These are phyloP conservation scores for Larix sibirica DNA, from an alignment of 83 land plant species.

Conservation along the genomic window DNA sequence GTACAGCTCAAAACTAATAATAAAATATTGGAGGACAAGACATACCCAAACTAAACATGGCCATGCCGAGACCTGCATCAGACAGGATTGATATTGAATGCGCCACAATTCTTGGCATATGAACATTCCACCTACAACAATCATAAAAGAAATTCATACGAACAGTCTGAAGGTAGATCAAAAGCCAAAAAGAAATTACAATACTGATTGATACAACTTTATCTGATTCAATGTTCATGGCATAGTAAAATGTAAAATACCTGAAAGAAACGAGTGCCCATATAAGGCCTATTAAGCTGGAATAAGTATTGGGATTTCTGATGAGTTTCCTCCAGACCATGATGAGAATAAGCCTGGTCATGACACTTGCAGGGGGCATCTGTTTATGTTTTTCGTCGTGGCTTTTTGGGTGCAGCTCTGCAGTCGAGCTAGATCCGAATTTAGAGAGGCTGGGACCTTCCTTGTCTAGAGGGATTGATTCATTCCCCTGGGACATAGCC, in stretches of 20 bases:
- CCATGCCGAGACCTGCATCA: conserved; percentile 89
- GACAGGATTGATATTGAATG: conserved; percentile 70
- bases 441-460: conserved; percentile 29
- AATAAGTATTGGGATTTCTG: conserved; percentile 66
- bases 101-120: conserved; percentile 73
- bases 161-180: background rate
- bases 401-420: conserved; percentile 28
- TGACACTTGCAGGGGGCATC: conserved; percentile 82
- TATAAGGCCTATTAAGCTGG: conserved; percentile 53
- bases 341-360: conserved; percentile 78
- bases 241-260: conserved; percentile 17
- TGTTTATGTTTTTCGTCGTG: conserved; percentile 30
- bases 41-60: conserved; percentile 90
- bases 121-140: conserved; percentile 61
- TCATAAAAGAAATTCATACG: background rate
- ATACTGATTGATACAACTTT: background rate
- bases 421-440: conserved; percentile 37
- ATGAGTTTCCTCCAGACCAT: conserved; percentile 88
- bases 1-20: background rate
- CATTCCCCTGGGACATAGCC: conserved; percentile 14
- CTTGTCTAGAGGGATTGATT: conserved; percentile 13
- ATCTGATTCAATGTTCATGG: background rate
- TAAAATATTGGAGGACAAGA: background rate
- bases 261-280: conserved; percentile 69
- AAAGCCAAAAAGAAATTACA: background rate